Evolutionary conservation across 2,329 filamentous ascomycete genomes (phyloP), one percentile per base, ranked within the genome.

Genomic region (Parafenestella ontariensis): DNA sequence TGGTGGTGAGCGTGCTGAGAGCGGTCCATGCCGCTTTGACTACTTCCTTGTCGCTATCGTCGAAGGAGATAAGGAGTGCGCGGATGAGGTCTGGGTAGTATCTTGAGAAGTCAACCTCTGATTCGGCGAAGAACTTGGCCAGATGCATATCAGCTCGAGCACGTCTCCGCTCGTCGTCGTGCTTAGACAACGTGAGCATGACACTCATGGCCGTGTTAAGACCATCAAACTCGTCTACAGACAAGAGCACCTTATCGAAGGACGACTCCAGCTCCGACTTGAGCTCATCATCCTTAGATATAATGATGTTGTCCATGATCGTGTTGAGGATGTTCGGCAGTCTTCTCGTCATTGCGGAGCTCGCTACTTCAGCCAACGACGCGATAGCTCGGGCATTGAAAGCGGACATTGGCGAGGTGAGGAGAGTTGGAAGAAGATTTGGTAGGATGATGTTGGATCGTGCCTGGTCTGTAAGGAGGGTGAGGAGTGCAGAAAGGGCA

Each of bases 11-110:
- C 53, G 91, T 90, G 65, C 81, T 92, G 54, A 99, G 84, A 5
- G 93, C 94, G 49, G 87, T 83, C 93, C 93, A 98, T 20, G 94
- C 87, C 40, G 91, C 85, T 80, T 96, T 96, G 69, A 98, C 89
- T 3, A 98, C 94, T 20, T 89, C 87, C 57, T 78, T 77, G 69
- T 98, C 95, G 48, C 86, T 78, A 68, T 99, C 95, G 69, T 95
- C 92, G 71, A 99, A 99, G 0, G 92, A 93, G 62, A 96, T 90
- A 51, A 99, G 86, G 48, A 99, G 81, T 3, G 91, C 89, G 13
- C 94, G 90, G 69, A 99, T 92, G 48, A 99, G 89, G 69, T 99
- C 94, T 71, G 94, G 93, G 76, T 97, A 92, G 81, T 98, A 99
- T 46, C 94, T 85, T 24, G 94, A 96, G 77, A 96, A 97, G 78